Evolutionary conservation across 495 filamentous ascomycete species (phyloP), one percentile per base, ranked within the genome.

Genomic region (Podospora conica): DNA sequence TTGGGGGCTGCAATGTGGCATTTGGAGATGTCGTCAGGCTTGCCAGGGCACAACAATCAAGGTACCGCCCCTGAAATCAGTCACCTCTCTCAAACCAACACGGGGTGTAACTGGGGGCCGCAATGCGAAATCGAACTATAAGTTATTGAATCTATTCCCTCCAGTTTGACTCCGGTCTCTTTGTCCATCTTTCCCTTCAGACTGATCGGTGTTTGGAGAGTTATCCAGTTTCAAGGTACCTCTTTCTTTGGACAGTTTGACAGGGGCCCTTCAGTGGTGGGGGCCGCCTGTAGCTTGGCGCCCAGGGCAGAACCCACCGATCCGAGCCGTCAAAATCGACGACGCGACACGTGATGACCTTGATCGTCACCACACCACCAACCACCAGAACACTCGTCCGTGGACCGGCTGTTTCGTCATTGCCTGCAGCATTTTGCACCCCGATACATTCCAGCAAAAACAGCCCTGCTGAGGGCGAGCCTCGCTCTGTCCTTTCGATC

Each of bases 1-100:
- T 31, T 67, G 29, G 54, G 63, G 53, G 25, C 20, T 64, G 63
- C 63, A 64, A 64, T 58, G 54, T 64, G 63, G 63, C 63, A 64
- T 58, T 58, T 64, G 63, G 40, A 57, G 53, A 64, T 64, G 63
- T 21, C 53, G 55, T 64, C 63, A 64, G 55, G 63, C 54, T 20
- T 64, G 64, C 68, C 4, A 69, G 60, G 64, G n/a, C 5, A n/a
- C 5, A 8, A 48, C 18, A 7, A 48, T 8, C 5, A 0, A 8
- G 1, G 40, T 48, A 48, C 18, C 40, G 15, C 18, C n/a, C n/a
- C n/a, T n/a, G n/a, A n/a, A n/a, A n/a, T n/a, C n/a, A n/a, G n/a
- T n/a, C n/a, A n/a, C n/a, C n/a, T n/a, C n/a, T n/a, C n/a, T n/a
- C n/a, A n/a, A n/a, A n/a, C n/a, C n/a, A n/a, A n/a, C n/a, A n/a